Evolutionary conservation across 129 eudicot genomes (phyloP).

Genomic region (Solidago caesia): DNA sequence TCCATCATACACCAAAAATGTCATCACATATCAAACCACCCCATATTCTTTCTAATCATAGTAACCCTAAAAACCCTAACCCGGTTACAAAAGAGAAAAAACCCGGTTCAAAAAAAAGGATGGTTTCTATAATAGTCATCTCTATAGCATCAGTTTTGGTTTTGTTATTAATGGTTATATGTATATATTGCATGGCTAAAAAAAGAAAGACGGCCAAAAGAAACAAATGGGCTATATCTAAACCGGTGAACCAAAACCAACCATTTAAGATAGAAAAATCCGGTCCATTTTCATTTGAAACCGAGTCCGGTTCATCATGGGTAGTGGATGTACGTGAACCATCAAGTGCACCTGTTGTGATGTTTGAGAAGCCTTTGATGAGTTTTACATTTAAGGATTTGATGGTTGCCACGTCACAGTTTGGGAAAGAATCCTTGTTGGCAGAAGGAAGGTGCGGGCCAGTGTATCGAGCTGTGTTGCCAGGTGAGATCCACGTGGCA

Average conservation of each 20-base stretch:
- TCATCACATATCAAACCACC: constrained; percentile 20
- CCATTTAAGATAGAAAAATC: constrained; percentile 77
- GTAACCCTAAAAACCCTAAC: constrained; percentile 31
- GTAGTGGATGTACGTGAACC: constrained; percentile 81
- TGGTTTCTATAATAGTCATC: constrained; percentile 26
- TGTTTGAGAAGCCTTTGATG: constrained; percentile 96
- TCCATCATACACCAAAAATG: constrained; percentile 18
- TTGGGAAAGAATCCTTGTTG: constrained; percentile 77
- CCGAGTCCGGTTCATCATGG: constrained; percentile 96
- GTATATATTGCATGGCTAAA: constrained; percentile 36
- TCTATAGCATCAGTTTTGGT: constrained; percentile 43
- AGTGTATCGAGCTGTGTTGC: constrained; percentile 85
- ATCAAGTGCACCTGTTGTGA: constrained; percentile 71
- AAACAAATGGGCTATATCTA: constrained; percentile 88
- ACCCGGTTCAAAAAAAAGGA: constrained; percentile 21
- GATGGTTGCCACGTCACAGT: constrained; percentile 93
- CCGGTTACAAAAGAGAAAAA: constrained; percentile 34
- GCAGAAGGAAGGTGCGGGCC: constrained; percentile 98
- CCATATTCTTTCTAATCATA: constrained; percentile 14
- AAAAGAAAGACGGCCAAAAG: constrained; percentile 43
- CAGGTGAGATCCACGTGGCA: constrained; percentile 99
- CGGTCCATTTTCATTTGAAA: constrained; percentile 90
- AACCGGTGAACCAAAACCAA: constrained; percentile 63
- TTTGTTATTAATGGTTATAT: constrained; percentile 21
- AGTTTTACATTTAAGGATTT: constrained; percentile 82